A percentile compares a stretch with the other conserved stretches of the same genome.
These are phyloP conservation scores for Russula brevipes DNA, from an alignment of 768 basidiomycete genomes.

Conservation along the genomic window DNA sequence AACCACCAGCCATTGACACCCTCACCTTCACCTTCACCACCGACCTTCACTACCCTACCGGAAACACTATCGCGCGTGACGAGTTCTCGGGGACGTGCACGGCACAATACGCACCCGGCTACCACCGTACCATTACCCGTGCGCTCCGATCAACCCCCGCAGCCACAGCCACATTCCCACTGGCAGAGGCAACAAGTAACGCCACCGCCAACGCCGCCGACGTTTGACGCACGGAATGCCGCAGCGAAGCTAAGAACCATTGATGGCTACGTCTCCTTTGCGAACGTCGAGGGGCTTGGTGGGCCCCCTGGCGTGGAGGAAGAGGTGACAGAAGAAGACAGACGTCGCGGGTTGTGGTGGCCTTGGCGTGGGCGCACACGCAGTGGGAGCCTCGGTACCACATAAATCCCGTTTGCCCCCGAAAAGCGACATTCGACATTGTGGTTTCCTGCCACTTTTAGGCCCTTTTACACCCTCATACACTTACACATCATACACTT, in stretches of 20 bases:
- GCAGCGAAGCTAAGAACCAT: conserved; percentile 51
- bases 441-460: neutral
- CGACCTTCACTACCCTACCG: conserved; percentile 8
- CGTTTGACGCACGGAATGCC: conserved; percentile 61
- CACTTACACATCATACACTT: neutral
- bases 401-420: neutral
- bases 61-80: conserved; percentile 6
- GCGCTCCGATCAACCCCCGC: neutral
- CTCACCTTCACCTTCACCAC: conserved; percentile 25
- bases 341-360: conserved; percentile 14
- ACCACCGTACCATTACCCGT: neutral
- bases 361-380: conserved; percentile 16
- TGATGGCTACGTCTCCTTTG: conserved; percentile 64
- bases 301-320: conserved; percentile 48
- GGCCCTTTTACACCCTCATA: neutral
- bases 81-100: conserved; percentile 17
- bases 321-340: conserved; percentile 18
- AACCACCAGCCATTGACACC: conserved; percentile 21
- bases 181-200: conserved; percentile 21
- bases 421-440: conserved; percentile 4
- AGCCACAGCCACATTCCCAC: neutral
- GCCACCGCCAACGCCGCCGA: conserved; percentile 30
- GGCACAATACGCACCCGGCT: conserved; percentile 16
- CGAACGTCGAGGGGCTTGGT: conserved; percentile 62
- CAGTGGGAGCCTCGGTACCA: conserved; percentile 8